These are phyloP conservation scores for Berberis vulgaris DNA, from an alignment of 164 flowering plant species.

Conservation along the genomic window DNA sequence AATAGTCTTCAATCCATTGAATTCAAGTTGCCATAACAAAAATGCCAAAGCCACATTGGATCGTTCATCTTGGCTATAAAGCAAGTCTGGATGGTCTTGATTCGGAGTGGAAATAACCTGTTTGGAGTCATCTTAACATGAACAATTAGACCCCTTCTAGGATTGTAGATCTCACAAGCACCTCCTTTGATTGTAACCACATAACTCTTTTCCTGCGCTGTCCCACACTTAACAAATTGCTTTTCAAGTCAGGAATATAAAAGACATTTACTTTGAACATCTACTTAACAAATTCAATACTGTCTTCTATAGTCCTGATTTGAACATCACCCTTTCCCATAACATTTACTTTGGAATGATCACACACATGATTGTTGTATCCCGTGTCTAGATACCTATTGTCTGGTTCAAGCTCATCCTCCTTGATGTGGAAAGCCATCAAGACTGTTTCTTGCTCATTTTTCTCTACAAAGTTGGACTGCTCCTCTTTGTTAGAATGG, in stretches of 20 bases:
- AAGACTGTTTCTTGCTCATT: neutral
- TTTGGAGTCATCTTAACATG: constrained; percentile 2
- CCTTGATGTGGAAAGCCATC: neutral
- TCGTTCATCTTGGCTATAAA: neutral
- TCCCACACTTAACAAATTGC: neutral
- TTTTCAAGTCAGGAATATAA: too few relatives aligned
- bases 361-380: neutral
- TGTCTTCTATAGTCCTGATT: neutral
- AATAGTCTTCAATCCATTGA: neutral
- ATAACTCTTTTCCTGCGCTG: neutral
- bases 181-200: neutral
- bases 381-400: constrained; percentile 10
- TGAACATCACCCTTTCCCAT: constrained; percentile 5
- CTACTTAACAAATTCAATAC: too few relatives aligned
- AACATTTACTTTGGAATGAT: constrained; percentile 1
- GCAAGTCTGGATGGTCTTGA: neutral
- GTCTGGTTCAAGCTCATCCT: neutral
- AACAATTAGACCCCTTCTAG: constrained; percentile 1
- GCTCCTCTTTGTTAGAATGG: neutral
- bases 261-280: too few relatives aligned
- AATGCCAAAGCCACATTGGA: neutral
- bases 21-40: neutral
- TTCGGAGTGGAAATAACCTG: constrained; percentile 4
- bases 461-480: neutral
- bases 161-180: constrained; percentile 3